Conservation (phyloP, 1,139 yeast genomes). For the Sugiyamaella grinbergsii region DNA sequence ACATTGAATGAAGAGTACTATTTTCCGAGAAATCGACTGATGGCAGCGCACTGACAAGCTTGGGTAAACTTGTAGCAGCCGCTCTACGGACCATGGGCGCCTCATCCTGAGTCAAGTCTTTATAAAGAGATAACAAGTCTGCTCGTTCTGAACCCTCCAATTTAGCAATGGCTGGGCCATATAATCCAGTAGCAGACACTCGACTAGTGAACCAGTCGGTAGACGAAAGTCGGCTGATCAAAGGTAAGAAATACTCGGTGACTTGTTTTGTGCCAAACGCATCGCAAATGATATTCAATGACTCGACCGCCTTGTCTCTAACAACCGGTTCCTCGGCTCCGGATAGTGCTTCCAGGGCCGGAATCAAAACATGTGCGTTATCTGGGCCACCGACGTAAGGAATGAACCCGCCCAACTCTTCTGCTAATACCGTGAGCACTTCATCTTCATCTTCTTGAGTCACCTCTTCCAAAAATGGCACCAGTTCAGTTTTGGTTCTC, state of each 20-base stretch:
- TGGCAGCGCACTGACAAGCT: conserved; percentile 61
- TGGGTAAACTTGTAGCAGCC: conserved; percentile 83
- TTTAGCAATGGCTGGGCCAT: conserved; percentile 66
- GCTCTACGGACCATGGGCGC: conserved; percentile 98
- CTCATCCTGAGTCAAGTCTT: conserved; percentile 79
- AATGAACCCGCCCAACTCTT: conserved; percentile 82
- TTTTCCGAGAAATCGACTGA: conserved; percentile 40
- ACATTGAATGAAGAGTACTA: conserved; percentile 67
- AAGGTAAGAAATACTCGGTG: conserved; percentile 65
- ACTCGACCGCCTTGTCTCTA: conserved; percentile 89
- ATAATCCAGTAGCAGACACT: conserved; percentile 90
- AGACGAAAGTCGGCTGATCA: conserved; percentile 74
- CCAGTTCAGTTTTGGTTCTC: conserved; percentile 82
- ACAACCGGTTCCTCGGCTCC: conserved; percentile 98
- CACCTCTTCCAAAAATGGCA: conserved; percentile 86
- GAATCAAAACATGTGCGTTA: conserved; percentile 73
- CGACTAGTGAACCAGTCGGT: conserved; percentile 96
- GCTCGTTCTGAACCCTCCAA: conserved; percentile 48
- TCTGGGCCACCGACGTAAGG: conserved; percentile 87
- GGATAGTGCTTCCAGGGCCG: conserved; percentile 84
- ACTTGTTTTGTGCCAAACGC: conserved; percentile 70
- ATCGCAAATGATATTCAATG: conserved; percentile 70
- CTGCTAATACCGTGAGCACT: conserved; percentile 90
- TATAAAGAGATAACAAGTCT: conserved; percentile 65
- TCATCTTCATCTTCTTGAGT: conserved; percentile 99